Evolutionary conservation across 1,284 basidiomycete species (phyloP).

Genomic region (Neolentinus lepideus): DNA sequence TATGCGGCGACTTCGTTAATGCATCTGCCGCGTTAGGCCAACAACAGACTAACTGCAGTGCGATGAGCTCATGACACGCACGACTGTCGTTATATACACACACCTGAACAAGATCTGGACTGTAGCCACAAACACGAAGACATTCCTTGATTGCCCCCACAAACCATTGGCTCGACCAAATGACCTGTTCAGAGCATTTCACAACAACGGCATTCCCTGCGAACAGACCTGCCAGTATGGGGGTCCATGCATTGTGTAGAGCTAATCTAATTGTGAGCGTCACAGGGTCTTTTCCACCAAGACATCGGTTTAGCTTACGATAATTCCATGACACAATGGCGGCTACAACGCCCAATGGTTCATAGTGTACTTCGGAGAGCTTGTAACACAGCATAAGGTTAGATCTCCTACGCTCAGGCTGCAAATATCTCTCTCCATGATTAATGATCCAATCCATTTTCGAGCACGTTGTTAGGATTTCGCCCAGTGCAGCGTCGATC

Average conservation of each 20-base stretch:
- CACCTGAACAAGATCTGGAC: conserved; percentile 78
- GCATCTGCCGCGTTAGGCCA: conserved; percentile 82
- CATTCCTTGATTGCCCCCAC: conserved; percentile 70
- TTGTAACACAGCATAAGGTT: conserved; percentile 87
- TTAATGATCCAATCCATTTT: conserved; percentile 86
- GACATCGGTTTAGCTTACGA: conserved; percentile 39
- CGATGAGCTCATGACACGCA: not conserved
- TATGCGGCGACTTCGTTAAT: conserved; percentile 72
- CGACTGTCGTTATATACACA: conserved; percentile 11
- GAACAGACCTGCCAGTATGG: conserved; percentile 86
- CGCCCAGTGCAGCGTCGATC: conserved; percentile 85
- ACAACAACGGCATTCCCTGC: conserved; percentile 87
- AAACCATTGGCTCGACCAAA: conserved; percentile 85
- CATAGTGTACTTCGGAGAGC: conserved; percentile 75
- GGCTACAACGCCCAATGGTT: conserved; percentile 90
- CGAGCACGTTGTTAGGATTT: conserved; percentile 83
- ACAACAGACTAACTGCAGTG: conserved; percentile 68
- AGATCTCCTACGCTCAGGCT: conserved; percentile 62
- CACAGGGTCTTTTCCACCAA: not conserved
- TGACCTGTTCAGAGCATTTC: conserved; percentile 90
- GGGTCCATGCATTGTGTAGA: conserved; percentile 90
- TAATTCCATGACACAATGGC: conserved; percentile 96
- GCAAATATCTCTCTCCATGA: conserved; percentile 71
- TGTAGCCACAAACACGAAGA: conserved; percentile 70
- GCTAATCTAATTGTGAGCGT: conserved; percentile 39